These are phyloP conservation scores for Fennellomyces sp. DNA, from an alignment of 371 early-diverging fungal genomes.

Conservation along the genomic window DNA sequence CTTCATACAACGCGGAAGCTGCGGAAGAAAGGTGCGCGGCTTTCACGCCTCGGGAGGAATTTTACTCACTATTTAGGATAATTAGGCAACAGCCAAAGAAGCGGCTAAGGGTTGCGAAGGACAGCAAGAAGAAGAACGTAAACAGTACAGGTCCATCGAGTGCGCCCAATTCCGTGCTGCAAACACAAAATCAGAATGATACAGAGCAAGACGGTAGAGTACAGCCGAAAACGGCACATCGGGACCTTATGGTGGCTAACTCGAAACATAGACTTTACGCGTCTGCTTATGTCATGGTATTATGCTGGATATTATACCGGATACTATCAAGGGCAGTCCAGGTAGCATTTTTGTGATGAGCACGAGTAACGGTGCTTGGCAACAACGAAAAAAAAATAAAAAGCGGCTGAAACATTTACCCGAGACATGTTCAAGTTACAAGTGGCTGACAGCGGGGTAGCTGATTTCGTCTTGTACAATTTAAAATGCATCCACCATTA, in stretches of 20 bases:
- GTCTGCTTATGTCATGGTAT: conserved; percentile 77
- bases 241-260: no score
- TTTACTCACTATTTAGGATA: no score
- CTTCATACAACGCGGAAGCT: background rate
- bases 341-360: background rate
- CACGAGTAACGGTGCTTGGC: background rate
- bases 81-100: background rate
- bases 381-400: background rate
- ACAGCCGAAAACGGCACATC: background rate
- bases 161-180: no score
- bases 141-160: background rate
- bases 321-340: conserved; percentile 52
- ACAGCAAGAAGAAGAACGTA: background rate
- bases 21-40: background rate
- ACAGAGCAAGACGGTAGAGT: background rate
- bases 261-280: conserved; percentile 30
- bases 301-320: conserved; percentile 78
- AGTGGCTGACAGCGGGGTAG: no score
- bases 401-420: background rate
- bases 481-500: conserved; percentile 50
- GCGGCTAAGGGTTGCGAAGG: background rate
- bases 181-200: no score
- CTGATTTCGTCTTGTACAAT: background rate
- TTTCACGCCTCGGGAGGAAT: no score
- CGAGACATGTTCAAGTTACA: background rate